Percentiles rank a stretch among this genome's conserved stretches.
Conservation (phyloP, 176 grass and related monocot genomes). For the Oryza punctata region DNA sequence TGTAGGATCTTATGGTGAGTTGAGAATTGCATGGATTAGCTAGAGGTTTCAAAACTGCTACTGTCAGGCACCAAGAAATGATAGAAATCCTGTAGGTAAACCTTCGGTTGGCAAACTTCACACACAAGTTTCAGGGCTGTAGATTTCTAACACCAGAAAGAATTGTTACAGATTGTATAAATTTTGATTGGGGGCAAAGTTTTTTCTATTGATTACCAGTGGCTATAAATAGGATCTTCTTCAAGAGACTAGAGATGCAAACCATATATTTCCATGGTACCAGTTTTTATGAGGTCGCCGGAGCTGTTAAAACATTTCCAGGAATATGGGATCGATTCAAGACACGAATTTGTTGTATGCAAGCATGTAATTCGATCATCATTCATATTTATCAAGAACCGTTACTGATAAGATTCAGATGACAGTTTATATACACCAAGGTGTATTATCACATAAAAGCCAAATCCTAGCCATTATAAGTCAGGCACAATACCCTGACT, state of each 20-base stretch:
- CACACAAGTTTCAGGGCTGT: neutral
- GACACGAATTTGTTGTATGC: neutral
- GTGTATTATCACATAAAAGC: slow-evolving; percentile 21
- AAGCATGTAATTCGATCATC: neutral
- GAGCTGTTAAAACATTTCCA: too few relatives aligned
- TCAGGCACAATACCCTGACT: slow-evolving; percentile 49
- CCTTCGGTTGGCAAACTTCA: too few relatives aligned
- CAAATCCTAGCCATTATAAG: slow-evolving; percentile 24
- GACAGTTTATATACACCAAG: slow-evolving; percentile 39
- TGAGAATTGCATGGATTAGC: neutral
- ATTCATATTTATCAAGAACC: slow-evolving; percentile 25
- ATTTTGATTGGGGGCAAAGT: neutral
- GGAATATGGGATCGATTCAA: too few relatives aligned
- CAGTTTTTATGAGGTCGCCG: too few relatives aligned
- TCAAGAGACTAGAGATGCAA: neutral
- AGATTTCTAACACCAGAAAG: neutral
- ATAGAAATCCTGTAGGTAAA: too few relatives aligned
- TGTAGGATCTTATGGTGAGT: neutral
- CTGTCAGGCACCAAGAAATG: neutral
- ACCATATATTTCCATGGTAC: neutral
- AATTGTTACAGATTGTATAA: neutral
- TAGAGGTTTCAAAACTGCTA: neutral
- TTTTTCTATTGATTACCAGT: neutral
- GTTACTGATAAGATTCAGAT: slow-evolving; percentile 20
- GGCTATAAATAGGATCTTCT: neutral